Evolutionary conservation across 345 rosid genomes (phyloP).

Genomic region (Clarkia xantiana): DNA sequence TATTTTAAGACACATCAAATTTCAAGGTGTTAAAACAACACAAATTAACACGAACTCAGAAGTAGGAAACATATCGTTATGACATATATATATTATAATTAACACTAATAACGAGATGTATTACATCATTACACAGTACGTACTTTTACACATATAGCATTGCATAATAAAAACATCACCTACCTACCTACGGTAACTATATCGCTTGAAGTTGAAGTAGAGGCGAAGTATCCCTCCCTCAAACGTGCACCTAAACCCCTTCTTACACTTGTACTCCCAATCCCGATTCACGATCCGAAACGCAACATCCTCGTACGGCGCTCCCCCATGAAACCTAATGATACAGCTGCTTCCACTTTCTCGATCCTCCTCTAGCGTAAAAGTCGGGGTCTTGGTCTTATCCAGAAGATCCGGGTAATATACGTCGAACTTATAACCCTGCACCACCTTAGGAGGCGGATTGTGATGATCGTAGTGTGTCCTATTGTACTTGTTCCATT

Average conservation of each 20-base stretch:
- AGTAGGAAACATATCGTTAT: no score
- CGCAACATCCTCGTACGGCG: constrained; percentile 87
- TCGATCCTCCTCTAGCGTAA: constrained; percentile 71
- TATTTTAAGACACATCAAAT: no score
- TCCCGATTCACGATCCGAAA: constrained; percentile 82
- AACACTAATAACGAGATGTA: no score
- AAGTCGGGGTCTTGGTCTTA: constrained; percentile 68
- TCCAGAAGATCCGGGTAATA: constrained; percentile 91
- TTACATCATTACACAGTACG: no score
- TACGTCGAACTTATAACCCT: constrained; percentile 85
- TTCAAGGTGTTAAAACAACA: no score
- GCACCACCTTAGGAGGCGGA: constrained; percentile 90
- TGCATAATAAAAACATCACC: no score
- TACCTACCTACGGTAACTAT: constrained; percentile 84
- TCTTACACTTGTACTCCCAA: constrained; percentile 96
- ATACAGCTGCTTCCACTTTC: constrained; percentile 65
- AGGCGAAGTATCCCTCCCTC: constrained; percentile 83
- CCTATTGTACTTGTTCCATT: constrained; percentile 92
- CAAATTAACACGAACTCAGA: no score
- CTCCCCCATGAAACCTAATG: constrained; percentile 84
- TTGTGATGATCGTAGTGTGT: constrained; percentile 93
- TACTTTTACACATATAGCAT: no score
- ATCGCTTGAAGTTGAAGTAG: no score
- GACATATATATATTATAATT: no score
- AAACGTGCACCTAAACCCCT: constrained; percentile 89